These are phyloP conservation scores for Claviceps paspali DNA, from an alignment of 2,329 filamentous ascomycete genomes.

Conservation along the genomic window DNA sequence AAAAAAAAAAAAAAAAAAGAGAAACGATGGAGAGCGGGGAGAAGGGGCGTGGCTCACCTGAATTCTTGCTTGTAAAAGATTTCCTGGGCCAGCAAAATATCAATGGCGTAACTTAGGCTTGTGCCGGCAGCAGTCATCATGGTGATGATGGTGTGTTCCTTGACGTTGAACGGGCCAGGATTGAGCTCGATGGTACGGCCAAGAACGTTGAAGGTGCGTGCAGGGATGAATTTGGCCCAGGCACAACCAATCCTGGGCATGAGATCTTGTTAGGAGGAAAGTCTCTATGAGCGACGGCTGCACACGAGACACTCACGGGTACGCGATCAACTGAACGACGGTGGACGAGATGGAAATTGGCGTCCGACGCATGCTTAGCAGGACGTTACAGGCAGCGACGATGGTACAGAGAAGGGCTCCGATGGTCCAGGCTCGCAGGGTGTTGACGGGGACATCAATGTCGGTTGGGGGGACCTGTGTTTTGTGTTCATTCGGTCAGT, in stretches of 20 bases:
- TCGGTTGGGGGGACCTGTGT: slow-evolving; percentile 23
- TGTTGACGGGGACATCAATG: slow-evolving; percentile 39
- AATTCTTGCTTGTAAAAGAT: slow-evolving; percentile 37
- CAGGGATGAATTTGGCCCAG: slow-evolving; percentile 20
- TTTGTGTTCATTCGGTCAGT: neutral
- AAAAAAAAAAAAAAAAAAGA: no score
- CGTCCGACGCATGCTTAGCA: slow-evolving; percentile 34
- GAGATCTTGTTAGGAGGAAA: neutral
- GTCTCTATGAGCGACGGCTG: neutral
- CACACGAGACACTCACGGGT: slow-evolving; percentile 20
- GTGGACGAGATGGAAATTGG: slow-evolving; percentile 36
- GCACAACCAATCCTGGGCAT: slow-evolving; percentile 15
- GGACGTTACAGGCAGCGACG: slow-evolving; percentile 39
- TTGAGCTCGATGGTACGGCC: slow-evolving; percentile 20
- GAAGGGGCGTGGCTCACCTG: no score
- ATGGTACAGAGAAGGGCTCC: slow-evolving; percentile 42
- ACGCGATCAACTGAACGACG: slow-evolving; percentile 39
- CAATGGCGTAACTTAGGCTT: slow-evolving; percentile 20
- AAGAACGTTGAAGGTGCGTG: slow-evolving; percentile 16
- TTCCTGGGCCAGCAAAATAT: slow-evolving; percentile 27
- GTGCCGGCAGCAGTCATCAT: slow-evolving; percentile 26
- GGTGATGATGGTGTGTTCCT: slow-evolving; percentile 34
- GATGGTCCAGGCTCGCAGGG: slow-evolving; percentile 44
- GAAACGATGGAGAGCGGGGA: no score
- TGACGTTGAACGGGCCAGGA: slow-evolving; percentile 28